These are phyloP conservation scores for Calvatia gigantea DNA, from an alignment of 768 basidiomycete genomes.

Conservation along the genomic window DNA sequence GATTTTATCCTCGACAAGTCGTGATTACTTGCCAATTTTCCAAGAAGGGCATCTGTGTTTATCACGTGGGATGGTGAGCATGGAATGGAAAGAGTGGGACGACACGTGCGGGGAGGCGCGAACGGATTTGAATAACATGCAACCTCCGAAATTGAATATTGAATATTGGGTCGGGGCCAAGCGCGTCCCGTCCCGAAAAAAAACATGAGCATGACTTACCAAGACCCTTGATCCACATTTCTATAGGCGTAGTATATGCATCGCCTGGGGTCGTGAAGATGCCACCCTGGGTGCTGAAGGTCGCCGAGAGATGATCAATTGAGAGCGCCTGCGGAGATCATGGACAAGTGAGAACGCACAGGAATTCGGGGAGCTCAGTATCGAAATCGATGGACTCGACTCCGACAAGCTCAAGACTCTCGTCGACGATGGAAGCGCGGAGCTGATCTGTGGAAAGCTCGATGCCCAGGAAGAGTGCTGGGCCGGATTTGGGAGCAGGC, in stretches of 20 bases:
- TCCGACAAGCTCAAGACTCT: slow-evolving; percentile 75
- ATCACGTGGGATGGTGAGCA: slow-evolving; percentile 26
- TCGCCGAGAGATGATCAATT: slow-evolving; percentile 12
- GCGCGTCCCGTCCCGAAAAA: neutral
- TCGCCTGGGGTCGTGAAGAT: slow-evolving; percentile 86
- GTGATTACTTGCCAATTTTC: slow-evolving; percentile 67
- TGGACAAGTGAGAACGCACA: slow-evolving; percentile 47
- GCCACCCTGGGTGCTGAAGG: slow-evolving; percentile 75
- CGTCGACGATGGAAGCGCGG: slow-evolving; percentile 80
- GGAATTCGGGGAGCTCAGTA: slow-evolving; percentile 72
- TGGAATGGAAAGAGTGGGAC: slow-evolving; percentile 30
- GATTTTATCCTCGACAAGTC: slow-evolving; percentile 71
- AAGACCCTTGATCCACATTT: slow-evolving; percentile 88
- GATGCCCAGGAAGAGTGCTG: slow-evolving; percentile 74
- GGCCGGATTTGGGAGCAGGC: slow-evolving; percentile 43
- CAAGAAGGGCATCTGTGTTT: slow-evolving; percentile 69
- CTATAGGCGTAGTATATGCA: slow-evolving; percentile 83
- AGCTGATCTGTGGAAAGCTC: slow-evolving; percentile 84
- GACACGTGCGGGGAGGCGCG: slow-evolving; percentile 24
- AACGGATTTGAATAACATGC: slow-evolving; percentile 18
- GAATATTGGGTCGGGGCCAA: slow-evolving; percentile 50
- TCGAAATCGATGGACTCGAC: slow-evolving; percentile 86
- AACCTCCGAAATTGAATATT: slow-evolving; percentile 40
- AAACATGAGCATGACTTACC: slow-evolving; percentile 46
- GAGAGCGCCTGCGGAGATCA: slow-evolving; percentile 11